Conservation (phyloP, 1,284 basidiomycete species). For the Microbotryum lychnidis-dioicae region DNA sequence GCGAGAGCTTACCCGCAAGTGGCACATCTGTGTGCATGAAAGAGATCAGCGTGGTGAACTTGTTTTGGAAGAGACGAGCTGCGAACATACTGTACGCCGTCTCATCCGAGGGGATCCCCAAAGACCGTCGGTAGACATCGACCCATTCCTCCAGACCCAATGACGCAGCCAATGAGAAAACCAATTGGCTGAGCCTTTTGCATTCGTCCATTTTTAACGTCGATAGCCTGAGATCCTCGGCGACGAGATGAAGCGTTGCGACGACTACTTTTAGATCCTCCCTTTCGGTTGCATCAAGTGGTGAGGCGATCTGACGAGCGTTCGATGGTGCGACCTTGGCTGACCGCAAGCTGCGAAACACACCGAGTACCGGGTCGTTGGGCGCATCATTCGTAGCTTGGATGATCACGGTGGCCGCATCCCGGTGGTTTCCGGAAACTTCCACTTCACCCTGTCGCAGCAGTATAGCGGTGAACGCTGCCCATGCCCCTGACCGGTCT, state of each 20-base stretch:
- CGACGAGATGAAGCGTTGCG: constrained; percentile 66
- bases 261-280: constrained; percentile 40
- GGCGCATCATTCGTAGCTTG: too few species aligned
- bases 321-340: too few species aligned
- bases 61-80: background rate
- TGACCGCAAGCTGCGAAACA: too few species aligned
- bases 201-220: constrained; percentile 42
- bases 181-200: constrained; percentile 38
- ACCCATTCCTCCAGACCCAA: constrained; percentile 67
- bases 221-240: constrained; percentile 48
- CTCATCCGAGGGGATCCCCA: background rate
- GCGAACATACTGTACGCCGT: background rate
- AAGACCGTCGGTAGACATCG: constrained; percentile 63
- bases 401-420: too few species aligned
- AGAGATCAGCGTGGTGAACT: constrained; percentile 1
- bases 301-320: too few species aligned
- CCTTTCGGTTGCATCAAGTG: background rate
- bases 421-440: too few species aligned
- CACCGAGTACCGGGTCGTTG: too few species aligned
- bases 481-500: too few species aligned
- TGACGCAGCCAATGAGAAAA: constrained; percentile 56
- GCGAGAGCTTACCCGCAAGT: background rate
- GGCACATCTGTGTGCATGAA: constrained; percentile 20
- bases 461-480: too few species aligned
- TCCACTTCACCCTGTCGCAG: too few species aligned